These are phyloP conservation scores for Acidiella bohemica DNA, from an alignment of 495 filamentous ascomycete species.

Conservation along the genomic window DNA sequence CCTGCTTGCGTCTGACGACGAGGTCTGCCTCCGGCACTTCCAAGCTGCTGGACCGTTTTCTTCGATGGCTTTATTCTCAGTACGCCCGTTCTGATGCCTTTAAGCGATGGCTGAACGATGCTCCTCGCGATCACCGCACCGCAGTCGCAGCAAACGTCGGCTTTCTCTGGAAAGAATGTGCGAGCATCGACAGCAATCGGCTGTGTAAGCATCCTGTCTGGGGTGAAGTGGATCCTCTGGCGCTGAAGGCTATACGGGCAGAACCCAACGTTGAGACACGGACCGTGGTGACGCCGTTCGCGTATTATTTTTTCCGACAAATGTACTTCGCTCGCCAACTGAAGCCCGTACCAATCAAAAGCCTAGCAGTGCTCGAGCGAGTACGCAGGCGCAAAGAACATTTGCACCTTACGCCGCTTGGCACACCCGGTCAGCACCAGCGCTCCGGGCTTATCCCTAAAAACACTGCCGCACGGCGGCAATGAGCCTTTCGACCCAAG, in stretches of 20 bases:
- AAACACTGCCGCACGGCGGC: too few relatives aligned
- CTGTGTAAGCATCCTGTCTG: constrained; percentile 33
- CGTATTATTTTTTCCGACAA: constrained; percentile 47
- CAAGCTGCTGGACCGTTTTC: too few relatives aligned
- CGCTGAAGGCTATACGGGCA: constrained; percentile 15
- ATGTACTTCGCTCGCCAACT: constrained; percentile 43
- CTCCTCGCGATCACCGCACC: too few relatives aligned
- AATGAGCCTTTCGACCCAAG: too few relatives aligned
- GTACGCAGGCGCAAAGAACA: constrained; percentile 6
- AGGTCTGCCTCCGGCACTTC: too few relatives aligned
- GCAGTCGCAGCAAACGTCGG: constrained; percentile 40
- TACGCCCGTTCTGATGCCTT: not conserved
- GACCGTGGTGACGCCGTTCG: constrained; percentile 57
- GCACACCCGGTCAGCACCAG: too few relatives aligned
- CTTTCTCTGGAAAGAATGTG: constrained; percentile 51
- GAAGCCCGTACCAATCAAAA: constrained; percentile 10
- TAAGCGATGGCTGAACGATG: constrained; percentile 37
- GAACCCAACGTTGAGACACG: constrained; percentile 16
- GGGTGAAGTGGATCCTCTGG: constrained; percentile 29
- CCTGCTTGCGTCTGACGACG: constrained; percentile 29
- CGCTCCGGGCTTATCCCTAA: too few relatives aligned
- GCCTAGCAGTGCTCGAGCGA: not conserved
- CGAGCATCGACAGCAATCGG: constrained; percentile 11
- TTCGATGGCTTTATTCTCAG: constrained; percentile 23
- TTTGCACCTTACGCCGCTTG: constrained; percentile 7